phyloP scores from a whole-genome alignment of 1,284 basidiomycete species.

The Cutaneotrichosporon sp. region DNA sequence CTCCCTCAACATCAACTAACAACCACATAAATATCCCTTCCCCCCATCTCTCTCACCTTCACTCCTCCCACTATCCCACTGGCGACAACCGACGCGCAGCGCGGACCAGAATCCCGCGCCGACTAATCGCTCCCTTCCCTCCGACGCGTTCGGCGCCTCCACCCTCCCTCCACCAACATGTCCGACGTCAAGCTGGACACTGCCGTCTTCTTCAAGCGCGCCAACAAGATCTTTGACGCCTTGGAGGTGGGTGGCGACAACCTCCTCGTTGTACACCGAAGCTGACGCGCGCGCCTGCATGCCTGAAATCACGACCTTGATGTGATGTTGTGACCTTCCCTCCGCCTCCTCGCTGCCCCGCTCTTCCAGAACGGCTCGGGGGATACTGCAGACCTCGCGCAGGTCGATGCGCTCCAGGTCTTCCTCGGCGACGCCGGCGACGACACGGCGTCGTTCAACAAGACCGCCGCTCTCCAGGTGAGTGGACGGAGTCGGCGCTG shows the following conservation, averaged over 20 bases:
- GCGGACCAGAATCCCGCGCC: background rate
- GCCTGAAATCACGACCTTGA: background rate
- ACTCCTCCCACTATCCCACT: background rate
- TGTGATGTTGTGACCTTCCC: conserved; percentile 10
- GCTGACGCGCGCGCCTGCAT: conserved; percentile 1
- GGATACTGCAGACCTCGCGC: conserved; percentile 56
- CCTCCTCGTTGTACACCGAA: no score
- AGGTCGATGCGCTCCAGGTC: conserved; percentile 68
- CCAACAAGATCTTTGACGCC: conserved; percentile 66
- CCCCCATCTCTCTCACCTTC: background rate
- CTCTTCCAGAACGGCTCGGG: conserved; percentile 68
- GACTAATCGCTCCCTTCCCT: background rate
- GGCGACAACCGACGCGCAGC: background rate
- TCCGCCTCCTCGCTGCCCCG: background rate
- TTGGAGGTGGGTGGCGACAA: conserved; percentile 66
- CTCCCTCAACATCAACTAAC: no score
- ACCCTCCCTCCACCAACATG: conserved; percentile 42
- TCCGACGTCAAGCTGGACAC: conserved; percentile 58
- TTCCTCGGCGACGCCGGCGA: conserved; percentile 78
- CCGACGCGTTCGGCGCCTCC: conserved; percentile 7
- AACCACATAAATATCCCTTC: background rate
- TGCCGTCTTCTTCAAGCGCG: conserved; percentile 64
- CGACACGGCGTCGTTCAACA: conserved; percentile 79
- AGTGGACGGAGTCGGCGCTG: conserved; percentile 34
- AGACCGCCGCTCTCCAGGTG: conserved; percentile 88